phyloP scores from a whole-genome alignment of 257 asterid species.

The Solanum virginianum region DNA sequence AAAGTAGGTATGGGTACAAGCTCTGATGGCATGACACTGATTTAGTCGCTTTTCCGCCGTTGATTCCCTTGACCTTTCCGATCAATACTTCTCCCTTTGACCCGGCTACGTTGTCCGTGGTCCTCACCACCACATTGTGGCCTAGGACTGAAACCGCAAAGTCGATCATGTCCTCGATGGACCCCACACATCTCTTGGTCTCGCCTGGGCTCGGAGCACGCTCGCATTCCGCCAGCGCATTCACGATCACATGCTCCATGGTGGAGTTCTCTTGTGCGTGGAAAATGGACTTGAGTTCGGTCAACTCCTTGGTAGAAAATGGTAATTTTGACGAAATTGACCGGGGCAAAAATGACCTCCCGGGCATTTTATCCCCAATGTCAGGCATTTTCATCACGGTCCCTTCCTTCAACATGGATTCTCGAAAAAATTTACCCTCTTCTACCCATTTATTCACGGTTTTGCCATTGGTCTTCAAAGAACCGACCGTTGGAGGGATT shows the following conservation, averaged over 20 bases:
- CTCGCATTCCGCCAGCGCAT: constrained; percentile 53
- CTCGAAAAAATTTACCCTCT: constrained; percentile 76
- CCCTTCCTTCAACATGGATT: constrained; percentile 47
- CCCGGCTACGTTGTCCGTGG: constrained; percentile 45
- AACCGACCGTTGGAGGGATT: neutral
- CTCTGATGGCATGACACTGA: constrained; percentile 94
- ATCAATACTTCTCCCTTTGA: constrained; percentile 34
- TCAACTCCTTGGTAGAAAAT: constrained; percentile 18
- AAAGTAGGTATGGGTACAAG: constrained; percentile 61
- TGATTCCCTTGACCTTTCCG: constrained; percentile 41
- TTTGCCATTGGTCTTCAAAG: constrained; percentile 3
- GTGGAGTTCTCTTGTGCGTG: constrained; percentile 24
- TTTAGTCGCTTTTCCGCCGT: constrained; percentile 54
- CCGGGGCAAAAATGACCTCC: constrained; percentile 75
- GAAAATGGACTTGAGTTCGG: constrained; percentile 29
- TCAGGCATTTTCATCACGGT: constrained; percentile 56
- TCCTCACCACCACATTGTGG: constrained; percentile 32
- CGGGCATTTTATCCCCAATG: constrained; percentile 63
- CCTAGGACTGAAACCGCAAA: constrained; percentile 44
- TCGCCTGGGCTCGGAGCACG: constrained; percentile 54
- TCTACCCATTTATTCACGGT: constrained; percentile 30
- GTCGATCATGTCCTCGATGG: constrained; percentile 73
- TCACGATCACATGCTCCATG: constrained; percentile 27
- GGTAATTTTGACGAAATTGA: constrained; percentile 40
- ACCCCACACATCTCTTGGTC: constrained; percentile 56